Conservation (phyloP, 305 asterid genomes). For the Nicotiana rustica region DNA sequence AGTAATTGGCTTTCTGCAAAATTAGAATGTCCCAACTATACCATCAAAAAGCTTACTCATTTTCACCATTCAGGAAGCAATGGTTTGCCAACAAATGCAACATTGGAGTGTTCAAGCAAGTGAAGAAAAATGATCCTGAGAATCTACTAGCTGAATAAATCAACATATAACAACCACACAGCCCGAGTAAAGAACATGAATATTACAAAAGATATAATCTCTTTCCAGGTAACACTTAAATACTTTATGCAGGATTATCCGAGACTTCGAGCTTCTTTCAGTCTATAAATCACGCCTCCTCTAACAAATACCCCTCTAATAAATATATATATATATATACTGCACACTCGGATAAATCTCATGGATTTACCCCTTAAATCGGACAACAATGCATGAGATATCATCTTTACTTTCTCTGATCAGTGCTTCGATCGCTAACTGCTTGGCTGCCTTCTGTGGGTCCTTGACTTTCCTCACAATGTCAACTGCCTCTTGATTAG, state of each 20-base stretch:
- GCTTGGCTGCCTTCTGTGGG: slow-evolving; percentile 87
- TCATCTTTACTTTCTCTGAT: slow-evolving; percentile 87
- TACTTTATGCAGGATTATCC: slow-evolving; percentile 18
- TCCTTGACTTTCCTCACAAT: slow-evolving; percentile 68
- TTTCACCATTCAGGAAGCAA: slow-evolving; percentile 45
- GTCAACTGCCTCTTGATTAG: slow-evolving; percentile 89
- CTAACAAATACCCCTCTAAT: slow-evolving; percentile 31
- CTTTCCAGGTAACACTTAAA: slow-evolving; percentile 26
- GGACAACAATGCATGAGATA: slow-evolving; percentile 87
- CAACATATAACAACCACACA: slow-evolving; percentile 53
- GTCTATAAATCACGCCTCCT: slow-evolving; percentile 28
- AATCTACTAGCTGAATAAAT: slow-evolving; percentile 58
- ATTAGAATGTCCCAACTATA: not conserved
- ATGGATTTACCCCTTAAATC: slow-evolving; percentile 53
- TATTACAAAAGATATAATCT: slow-evolving; percentile 39
- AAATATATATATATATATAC: slow-evolving; percentile 39
- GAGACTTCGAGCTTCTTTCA: slow-evolving; percentile 30
- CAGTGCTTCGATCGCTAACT: slow-evolving; percentile 70
- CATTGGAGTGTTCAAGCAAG: slow-evolving; percentile 37
- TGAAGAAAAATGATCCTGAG: slow-evolving; percentile 45
- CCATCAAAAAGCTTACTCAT: not conserved
- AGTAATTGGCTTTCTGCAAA: not conserved
- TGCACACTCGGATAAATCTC: slow-evolving; percentile 34
- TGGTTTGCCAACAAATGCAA: slow-evolving; percentile 45
- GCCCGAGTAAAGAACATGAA: slow-evolving; percentile 37